Evolutionary conservation across 371 early-diverging fungal species (phyloP).

Genomic region (Circinella minor): DNA sequence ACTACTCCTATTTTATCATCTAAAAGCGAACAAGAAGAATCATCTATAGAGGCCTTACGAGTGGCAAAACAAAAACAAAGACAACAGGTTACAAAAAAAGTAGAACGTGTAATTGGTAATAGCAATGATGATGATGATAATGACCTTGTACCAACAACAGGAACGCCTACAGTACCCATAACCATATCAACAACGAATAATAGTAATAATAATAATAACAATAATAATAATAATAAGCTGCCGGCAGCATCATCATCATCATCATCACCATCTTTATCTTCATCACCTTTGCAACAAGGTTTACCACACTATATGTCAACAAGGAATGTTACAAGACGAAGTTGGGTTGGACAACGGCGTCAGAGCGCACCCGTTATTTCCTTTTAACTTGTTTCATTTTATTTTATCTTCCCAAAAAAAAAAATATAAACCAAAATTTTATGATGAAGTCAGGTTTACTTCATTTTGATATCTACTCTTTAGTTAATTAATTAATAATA

Average conservation of each 20-base stretch:
- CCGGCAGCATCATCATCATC: background rate
- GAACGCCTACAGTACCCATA: background rate
- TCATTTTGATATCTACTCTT: too few relatives aligned
- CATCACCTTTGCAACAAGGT: background rate
- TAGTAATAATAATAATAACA: too few relatives aligned
- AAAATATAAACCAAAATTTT: background rate
- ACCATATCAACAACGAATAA: background rate
- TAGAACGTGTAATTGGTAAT: background rate
- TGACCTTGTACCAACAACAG: background rate
- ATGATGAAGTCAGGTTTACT: background rate
- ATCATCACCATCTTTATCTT: background rate
- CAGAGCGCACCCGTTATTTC: conserved; percentile 10
- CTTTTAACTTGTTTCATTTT: background rate
- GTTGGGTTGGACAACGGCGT: conserved; percentile 4
- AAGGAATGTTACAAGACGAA: background rate
- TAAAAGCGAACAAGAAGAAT: too few relatives aligned
- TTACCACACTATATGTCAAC: background rate
- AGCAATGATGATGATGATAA: background rate
- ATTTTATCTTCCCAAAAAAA: background rate
- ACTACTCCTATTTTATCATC: too few relatives aligned
- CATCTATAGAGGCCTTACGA: conserved; percentile 8
- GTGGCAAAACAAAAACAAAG: conserved; percentile 1
- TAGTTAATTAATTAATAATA: too few relatives aligned
- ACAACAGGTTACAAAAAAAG: background rate
- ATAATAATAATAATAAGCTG: background rate